Percentiles rank a stretch among this genome's conserved stretches.
phyloP scores from a whole-genome alignment of 345 rosid species.

The Cochlearia excelsa region DNA sequence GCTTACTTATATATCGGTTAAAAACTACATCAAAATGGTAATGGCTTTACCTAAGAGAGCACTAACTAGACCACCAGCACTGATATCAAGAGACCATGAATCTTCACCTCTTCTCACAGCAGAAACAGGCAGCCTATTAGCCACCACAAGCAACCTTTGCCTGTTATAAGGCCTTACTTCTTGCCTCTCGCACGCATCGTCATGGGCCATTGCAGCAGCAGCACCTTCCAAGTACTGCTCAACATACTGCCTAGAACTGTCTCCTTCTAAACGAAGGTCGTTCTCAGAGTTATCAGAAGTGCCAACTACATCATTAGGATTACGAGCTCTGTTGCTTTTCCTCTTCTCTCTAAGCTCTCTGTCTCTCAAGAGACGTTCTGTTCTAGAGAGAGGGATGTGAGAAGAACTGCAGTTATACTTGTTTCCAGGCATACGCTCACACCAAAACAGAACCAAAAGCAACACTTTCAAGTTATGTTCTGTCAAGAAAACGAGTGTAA shows the following conservation, averaged over 20 bases:
- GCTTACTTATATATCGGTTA: background rate
- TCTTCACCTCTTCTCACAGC: conserved; percentile 95
- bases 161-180: conserved; percentile 62
- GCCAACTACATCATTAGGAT: conserved; percentile 53
- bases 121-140: conserved; percentile 95
- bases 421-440: conserved; percentile 92
- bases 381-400: conserved; percentile 51
- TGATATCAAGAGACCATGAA: conserved; percentile 90
- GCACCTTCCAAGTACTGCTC: conserved; percentile 70
- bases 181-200: conserved; percentile 55
- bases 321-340: conserved; percentile 48
- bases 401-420: conserved; percentile 65
- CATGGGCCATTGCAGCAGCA: conserved; percentile 45
- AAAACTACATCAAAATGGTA: conserved; percentile 1
- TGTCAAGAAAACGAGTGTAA: conserved; percentile 34
- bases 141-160: conserved; percentile 92
- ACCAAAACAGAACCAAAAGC: conserved; percentile 38
- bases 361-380: conserved; percentile 75
- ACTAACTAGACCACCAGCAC: conserved; percentile 95
- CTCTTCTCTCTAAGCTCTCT: conserved; percentile 72
- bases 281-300: conserved; percentile 47
- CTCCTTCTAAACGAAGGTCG: conserved; percentile 51
- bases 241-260: conserved; percentile 47
- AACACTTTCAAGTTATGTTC: conserved; percentile 26
- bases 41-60: conserved; percentile 78